A percentile compares a stretch with the other conserved stretches of the same genome.
phyloP scores from a whole-genome alignment of 2,329 filamentous ascomycete genomes.

The Colletotrichum falcatum region DNA sequence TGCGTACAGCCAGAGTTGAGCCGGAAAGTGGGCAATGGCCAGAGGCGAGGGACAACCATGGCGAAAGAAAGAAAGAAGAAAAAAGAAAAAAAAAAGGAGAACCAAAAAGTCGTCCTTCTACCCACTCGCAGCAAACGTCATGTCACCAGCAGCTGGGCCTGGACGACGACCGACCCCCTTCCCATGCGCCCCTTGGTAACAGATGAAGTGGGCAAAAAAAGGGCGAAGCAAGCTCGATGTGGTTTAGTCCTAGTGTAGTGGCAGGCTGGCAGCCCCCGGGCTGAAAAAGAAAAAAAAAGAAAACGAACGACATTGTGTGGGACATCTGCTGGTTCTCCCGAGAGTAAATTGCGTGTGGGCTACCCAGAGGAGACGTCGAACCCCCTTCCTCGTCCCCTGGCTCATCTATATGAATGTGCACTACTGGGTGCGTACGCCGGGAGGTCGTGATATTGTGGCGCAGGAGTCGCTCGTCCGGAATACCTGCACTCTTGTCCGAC shows the following conservation, averaged over 20 bases:
- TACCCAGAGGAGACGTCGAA: neutral
- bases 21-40: neutral
- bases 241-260: neutral
- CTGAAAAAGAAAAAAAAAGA: no score
- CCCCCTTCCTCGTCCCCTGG: neutral
- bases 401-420: neutral
- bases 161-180: neutral
- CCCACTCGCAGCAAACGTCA: neutral
- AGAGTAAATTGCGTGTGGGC: slow-evolving; percentile 11
- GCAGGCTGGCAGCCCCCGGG: neutral
- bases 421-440: neutral
- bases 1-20: neutral
- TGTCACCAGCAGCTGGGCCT: neutral
- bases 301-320: neutral
- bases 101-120: neutral
- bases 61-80: no score
- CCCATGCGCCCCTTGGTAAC: neutral
- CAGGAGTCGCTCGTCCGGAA: neutral
- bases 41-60: no score
- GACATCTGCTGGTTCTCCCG: neutral
- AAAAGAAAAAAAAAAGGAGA: neutral
- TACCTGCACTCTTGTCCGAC: neutral
- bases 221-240: neutral
- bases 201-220: neutral
- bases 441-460: neutral